Conservation (phyloP, 2,329 filamentous ascomycete species). For the Zymoseptoria brevis region DNA sequence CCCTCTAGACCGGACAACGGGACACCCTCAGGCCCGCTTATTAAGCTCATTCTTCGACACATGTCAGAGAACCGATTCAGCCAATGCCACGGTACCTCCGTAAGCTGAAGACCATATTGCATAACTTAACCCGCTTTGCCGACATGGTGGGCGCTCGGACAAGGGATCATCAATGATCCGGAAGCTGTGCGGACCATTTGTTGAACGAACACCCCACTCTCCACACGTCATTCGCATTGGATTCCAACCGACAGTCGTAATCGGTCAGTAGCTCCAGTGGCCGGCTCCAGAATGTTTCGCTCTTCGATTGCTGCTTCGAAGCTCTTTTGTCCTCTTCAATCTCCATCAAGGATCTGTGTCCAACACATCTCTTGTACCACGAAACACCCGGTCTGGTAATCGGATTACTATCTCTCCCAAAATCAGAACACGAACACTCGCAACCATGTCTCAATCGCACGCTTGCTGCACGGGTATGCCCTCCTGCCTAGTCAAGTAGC, state of each 20-base stretch:
- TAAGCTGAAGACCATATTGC: neutral
- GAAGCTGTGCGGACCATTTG: neutral
- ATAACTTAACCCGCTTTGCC: neutral
- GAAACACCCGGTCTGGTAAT: neutral
- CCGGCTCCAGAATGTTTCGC: neutral
- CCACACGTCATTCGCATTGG: neutral
- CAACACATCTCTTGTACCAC: neutral
- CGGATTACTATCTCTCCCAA: neutral
- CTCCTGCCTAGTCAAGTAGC: neutral
- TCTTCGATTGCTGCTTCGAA: neutral
- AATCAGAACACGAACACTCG: constrained; percentile 3
- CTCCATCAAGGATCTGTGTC: neutral
- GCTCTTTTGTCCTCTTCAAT: neutral
- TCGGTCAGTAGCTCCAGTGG: neutral
- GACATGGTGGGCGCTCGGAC: neutral
- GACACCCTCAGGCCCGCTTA: neutral
- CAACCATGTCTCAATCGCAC: constrained; percentile 28
- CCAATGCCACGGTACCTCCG: too few species aligned
- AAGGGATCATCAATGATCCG: neutral
- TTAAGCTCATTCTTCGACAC: neutral
- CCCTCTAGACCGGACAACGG: neutral
- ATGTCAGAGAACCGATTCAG: neutral
- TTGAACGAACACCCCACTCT: neutral
- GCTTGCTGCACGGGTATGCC: constrained; percentile 39
- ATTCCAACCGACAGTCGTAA: neutral